phyloP scores from a whole-genome alignment of 345 rosid species.

The Psidium friedrichsthalianum region DNA sequence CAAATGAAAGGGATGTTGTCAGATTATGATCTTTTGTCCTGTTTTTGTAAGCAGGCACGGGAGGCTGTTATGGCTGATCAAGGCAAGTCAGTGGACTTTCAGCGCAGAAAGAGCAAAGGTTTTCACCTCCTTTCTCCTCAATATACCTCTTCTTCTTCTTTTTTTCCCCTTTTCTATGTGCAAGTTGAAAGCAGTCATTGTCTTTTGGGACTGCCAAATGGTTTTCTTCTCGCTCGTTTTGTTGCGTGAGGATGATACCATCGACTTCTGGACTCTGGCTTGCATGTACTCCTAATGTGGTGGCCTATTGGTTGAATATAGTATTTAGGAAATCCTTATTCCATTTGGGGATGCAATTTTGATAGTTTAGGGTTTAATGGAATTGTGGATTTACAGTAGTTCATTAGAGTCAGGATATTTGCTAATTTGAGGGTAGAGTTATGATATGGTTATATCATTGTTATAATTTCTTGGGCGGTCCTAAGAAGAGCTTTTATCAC shows the following conservation, averaged over 20 bases:
- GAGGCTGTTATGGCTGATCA: constrained; percentile 83
- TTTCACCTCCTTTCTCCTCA: background rate
- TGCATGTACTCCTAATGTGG: background rate
- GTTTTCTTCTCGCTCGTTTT: background rate
- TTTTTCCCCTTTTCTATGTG: background rate
- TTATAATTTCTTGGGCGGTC: background rate
- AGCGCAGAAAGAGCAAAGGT: constrained; percentile 97
- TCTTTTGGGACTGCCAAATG: background rate
- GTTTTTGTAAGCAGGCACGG: constrained; percentile 52
- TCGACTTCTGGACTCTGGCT: background rate
- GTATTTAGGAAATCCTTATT: background rate
- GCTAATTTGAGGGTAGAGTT: background rate
- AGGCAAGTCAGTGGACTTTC: constrained; percentile 85
- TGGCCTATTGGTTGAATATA: background rate
- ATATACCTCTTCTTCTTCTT: background rate
- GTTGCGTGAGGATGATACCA: background rate
- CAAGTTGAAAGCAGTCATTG: background rate
- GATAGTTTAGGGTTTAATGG: background rate
- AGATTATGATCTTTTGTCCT: background rate
- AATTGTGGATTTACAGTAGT: background rate
- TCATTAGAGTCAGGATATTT: background rate
- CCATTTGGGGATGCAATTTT: background rate
- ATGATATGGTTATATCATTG: background rate
- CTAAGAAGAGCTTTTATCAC: background rate
- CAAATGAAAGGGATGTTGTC: background rate